phyloP scores from a whole-genome alignment of 257 asterid species.

The Prunella vulgaris region DNA sequence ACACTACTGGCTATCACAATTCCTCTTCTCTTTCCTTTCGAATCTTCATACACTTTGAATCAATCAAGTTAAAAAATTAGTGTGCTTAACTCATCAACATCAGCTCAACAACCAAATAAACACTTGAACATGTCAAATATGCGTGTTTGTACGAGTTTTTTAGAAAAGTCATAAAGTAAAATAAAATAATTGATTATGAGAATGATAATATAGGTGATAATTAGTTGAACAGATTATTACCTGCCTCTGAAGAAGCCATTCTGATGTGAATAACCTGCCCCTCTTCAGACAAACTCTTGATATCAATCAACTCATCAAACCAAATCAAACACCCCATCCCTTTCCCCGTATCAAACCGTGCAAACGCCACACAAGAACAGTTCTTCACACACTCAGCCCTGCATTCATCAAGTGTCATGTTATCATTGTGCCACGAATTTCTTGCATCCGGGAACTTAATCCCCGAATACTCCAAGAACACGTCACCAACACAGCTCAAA shows the following conservation, averaged over 20 bases:
- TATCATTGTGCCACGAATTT: conserved; percentile 14
- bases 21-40: not conserved
- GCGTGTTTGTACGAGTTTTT: too few species aligned
- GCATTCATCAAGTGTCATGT: conserved; percentile 28
- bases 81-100: too few species aligned
- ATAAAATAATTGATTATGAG: too few species aligned
- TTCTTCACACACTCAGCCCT: conserved; percentile 22
- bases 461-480: conserved; percentile 16
- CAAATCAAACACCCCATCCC: conserved; percentile 26
- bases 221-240: too few species aligned
- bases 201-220: too few species aligned
- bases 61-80: not conserved
- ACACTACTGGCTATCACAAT: conserved; percentile 7
- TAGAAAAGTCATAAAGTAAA: too few species aligned
- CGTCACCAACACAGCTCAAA: conserved; percentile 23
- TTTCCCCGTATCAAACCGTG: conserved; percentile 16
- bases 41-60: not conserved
- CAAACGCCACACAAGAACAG: conserved; percentile 32
- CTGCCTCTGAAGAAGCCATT: conserved; percentile 32
- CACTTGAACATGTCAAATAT: too few species aligned
- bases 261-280: conserved; percentile 27
- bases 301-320: conserved; percentile 22
- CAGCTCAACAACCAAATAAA: too few species aligned
- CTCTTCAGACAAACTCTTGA: conserved; percentile 4
- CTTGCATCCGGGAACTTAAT: conserved; percentile 28